Base-by-base conservation (phyloP, 441 rosid genomes). In the Mallotus repandus region DNA sequence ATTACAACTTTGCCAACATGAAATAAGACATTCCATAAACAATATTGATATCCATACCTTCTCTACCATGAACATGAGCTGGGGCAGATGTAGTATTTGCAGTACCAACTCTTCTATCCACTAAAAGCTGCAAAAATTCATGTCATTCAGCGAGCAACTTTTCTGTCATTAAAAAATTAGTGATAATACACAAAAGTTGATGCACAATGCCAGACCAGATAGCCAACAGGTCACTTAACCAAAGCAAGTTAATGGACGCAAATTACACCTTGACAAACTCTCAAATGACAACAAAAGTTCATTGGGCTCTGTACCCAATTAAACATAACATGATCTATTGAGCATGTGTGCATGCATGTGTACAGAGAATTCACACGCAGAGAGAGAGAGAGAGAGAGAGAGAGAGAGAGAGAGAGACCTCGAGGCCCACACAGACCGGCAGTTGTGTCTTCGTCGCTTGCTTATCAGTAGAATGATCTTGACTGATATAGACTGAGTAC, bases 401-500 rank as follows among this genome's bases (percentile, higher is more conserved):
- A 45, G 15, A 49, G 45, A 67, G 46, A 62, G 55, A 78, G 71
- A 53, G 69, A 57, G 29, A 2, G 63, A 91, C 94, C 97, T 84
- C 88, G 55, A 89, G 83, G 70, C 97, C 97, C n/a, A 76, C 63
- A 68, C 97, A 91, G 67, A 69, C 81, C 0, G 94, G 96, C 62
- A 91, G 81, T 52, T 84, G 82, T 3, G 80, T 77, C 76, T 77
- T 81, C 9, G 78, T 18, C 14, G 66, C 83, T 71, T 75, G 84
- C 72, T 88, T 79, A 50, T 81, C 79, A 22, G 82, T 55, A n/a
- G 86, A 64, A 6, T 61, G 81, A 48, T 84, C 84, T 52, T 82
- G 82, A 69, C 68, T 84, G 76, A 74, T 60, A 70, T 76, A 84
- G 22, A 83, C 81, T 1, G 91, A 89, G 77, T 85, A 88, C 8